Percentiles rank a stretch among this genome's conserved stretches.
Conservation (phyloP, 2,329 filamentous ascomycete genomes). For the Aspergillus unguis region DNA sequence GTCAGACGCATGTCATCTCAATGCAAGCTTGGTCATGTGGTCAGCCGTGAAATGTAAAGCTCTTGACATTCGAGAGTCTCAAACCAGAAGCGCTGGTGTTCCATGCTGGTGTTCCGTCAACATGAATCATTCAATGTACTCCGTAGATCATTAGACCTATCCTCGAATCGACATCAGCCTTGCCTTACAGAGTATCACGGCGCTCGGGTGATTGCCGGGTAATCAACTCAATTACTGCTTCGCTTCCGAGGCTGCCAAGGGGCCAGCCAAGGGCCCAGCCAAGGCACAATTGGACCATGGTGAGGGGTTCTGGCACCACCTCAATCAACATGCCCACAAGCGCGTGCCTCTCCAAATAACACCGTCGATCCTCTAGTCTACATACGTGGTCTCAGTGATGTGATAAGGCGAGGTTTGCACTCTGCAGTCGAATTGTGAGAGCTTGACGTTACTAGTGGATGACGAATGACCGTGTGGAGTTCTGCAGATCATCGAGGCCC, state of each 20-base stretch:
- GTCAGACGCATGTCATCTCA: too few species aligned
- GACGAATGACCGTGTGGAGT: neutral
- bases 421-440: neutral
- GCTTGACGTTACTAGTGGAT: neutral
- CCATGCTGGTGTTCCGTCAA: too few species aligned
- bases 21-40: neutral
- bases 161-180: too few species aligned
- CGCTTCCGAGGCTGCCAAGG: too few species aligned
- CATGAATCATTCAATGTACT: too few species aligned
- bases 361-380: neutral
- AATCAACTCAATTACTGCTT: too few species aligned
- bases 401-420: neutral
- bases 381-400: neutral
- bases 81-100: too few species aligned
- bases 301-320: constrained; percentile 11
- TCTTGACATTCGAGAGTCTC: too few species aligned
- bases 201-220: too few species aligned
- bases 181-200: too few species aligned
- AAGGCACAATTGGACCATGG: constrained; percentile 1
- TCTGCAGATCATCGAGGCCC: neutral
- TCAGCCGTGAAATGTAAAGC: neutral
- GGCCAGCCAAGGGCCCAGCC: neutral
- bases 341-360: neutral
- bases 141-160: too few species aligned
- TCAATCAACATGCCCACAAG: neutral